A percentile compares a stretch with the other conserved stretches of the same genome.
Conservation (phyloP, 169 alveolate species). For the Neospora caninum region DNA sequence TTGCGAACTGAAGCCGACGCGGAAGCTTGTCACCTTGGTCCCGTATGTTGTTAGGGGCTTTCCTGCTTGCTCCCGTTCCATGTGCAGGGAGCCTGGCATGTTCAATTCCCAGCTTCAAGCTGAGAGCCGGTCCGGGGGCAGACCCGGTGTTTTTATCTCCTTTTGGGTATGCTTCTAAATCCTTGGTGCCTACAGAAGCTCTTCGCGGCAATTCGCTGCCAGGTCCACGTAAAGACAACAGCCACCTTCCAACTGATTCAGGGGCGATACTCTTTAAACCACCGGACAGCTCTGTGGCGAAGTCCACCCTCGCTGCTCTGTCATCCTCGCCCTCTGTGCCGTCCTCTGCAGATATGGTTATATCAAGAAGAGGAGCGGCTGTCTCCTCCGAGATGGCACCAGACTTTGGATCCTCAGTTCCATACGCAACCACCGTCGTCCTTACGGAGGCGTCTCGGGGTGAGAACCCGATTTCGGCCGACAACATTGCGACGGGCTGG, state of each 20-base stretch:
- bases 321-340: too few species aligned
- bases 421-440: too few species aligned
- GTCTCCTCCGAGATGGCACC: too few species aligned
- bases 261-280: not conserved
- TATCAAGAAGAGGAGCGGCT: too few species aligned
- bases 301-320: too few species aligned
- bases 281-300: not conserved
- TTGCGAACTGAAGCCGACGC: constrained; percentile 25
- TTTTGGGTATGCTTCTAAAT: not conserved
- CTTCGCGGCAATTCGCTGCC: not conserved
- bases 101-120: not conserved
- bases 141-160: not conserved
- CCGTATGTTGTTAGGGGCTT: not conserved
- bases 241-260: not conserved
- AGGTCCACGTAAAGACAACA: not conserved
- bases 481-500: too few species aligned
- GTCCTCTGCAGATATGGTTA: too few species aligned
- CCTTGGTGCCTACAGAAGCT: not conserved
- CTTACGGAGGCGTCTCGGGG: too few species aligned
- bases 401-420: too few species aligned
- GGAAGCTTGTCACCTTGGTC: not conserved
- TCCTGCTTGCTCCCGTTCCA: not conserved
- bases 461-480: too few species aligned
- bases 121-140: not conserved
- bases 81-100: not conserved